A percentile compares a stretch with the other conserved stretches of the same genome.
Conservation (phyloP, 176 grass and related monocot genomes). For the Oryza rufipogon region DNA sequence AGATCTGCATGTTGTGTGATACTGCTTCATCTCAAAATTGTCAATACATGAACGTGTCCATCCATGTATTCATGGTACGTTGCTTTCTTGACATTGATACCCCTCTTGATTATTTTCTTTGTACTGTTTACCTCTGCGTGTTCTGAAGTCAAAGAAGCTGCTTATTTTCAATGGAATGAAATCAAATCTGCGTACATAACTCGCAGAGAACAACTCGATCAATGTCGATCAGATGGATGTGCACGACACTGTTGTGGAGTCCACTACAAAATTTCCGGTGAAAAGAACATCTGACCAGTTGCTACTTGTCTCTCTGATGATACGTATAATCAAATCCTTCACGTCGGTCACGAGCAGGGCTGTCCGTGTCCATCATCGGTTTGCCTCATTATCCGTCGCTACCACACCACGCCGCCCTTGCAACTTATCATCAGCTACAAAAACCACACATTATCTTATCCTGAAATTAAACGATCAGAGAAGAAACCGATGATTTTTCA, state of each 20-base stretch:
- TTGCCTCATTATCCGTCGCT: background rate
- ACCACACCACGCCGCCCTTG: background rate
- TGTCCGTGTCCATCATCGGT: background rate
- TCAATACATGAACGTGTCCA: background rate
- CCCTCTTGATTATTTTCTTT: background rate
- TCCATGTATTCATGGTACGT: background rate
- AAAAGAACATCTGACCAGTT: conserved; percentile 34
- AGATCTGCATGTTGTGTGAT: background rate
- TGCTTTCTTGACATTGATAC: background rate
- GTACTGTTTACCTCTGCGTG: background rate
- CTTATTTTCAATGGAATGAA: background rate
- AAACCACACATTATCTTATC: background rate
- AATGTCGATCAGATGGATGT: background rate
- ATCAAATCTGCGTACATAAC: background rate
- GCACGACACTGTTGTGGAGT: background rate
- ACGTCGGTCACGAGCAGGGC: background rate
- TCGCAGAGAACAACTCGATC: background rate
- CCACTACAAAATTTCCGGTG: background rate
- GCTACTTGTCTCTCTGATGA: background rate
- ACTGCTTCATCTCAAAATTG: background rate
- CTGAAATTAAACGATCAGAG: background rate
- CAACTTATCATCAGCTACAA: background rate
- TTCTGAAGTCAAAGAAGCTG: background rate
- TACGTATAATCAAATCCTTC: background rate
- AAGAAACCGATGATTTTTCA: background rate